Percentiles rank a stretch among this genome's conserved stretches.
Conservation (phyloP, 495 filamentous ascomycete species). For the Astrocystis sublimbata region DNA sequence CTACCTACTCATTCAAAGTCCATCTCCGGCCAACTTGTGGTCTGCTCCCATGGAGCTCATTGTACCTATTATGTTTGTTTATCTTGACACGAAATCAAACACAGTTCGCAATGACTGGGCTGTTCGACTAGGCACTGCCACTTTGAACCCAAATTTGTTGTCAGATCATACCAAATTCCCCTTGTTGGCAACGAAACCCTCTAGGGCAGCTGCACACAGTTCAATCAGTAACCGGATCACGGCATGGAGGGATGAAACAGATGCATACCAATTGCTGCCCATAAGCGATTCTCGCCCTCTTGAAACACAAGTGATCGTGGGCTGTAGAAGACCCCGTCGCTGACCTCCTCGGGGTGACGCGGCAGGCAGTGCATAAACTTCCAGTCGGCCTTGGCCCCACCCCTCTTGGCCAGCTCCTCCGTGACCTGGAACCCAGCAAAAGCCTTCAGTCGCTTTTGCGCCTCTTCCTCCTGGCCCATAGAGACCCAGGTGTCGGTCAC, state of each 20-base stretch:
- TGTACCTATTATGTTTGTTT: neutral
- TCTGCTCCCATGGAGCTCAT: neutral
- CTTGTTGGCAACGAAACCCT: slow-evolving; percentile 89
- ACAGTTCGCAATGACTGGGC: no score
- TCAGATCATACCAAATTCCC: slow-evolving; percentile 56
- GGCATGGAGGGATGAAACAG: neutral
- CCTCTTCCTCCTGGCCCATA: slow-evolving; percentile 93
- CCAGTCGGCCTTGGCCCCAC: slow-evolving; percentile 86
- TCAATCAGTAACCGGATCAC: slow-evolving; percentile 20
- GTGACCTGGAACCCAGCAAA: slow-evolving; percentile 93
- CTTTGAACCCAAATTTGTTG: no score
- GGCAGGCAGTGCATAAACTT: slow-evolving; percentile 99
- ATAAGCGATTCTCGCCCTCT: slow-evolving; percentile 92
- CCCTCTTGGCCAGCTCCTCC: slow-evolving; percentile 72
- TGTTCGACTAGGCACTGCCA: no score
- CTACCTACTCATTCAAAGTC: no score
- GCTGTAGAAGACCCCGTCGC: slow-evolving; percentile 91
- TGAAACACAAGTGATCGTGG: slow-evolving; percentile 79
- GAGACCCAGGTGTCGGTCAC: slow-evolving; percentile 97
- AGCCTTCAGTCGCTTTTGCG: slow-evolving; percentile 68
- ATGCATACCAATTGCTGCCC: slow-evolving; percentile 72
- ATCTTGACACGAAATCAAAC: neutral
- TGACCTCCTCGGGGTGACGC: slow-evolving; percentile 90
- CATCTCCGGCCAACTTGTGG: neutral
- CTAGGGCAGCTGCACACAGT: slow-evolving; percentile 61